These are phyloP conservation scores for Russula foetens DNA, from an alignment of 768 basidiomycete genomes.

Conservation along the genomic window DNA sequence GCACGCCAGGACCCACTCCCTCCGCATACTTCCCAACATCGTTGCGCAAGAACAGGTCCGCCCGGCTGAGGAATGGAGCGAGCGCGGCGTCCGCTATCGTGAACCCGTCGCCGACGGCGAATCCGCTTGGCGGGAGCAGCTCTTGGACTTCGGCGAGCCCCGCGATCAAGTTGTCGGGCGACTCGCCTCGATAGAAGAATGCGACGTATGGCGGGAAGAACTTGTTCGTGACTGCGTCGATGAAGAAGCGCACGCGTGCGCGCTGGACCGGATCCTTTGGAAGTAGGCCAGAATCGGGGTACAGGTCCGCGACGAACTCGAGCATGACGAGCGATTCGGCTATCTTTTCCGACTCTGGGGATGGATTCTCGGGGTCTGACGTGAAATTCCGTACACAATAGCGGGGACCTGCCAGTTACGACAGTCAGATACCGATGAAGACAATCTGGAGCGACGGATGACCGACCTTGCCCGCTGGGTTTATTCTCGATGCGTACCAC, in stretches of 20 bases:
- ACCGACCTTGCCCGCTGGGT: slow-evolving; percentile 54
- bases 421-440: not conserved
- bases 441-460: too few species aligned
- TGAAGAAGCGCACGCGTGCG: slow-evolving; percentile 51
- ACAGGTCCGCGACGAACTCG: slow-evolving; percentile 54
- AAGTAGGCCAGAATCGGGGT: slow-evolving; percentile 36
- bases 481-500: slow-evolving; percentile 59
- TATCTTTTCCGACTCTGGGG: slow-evolving; percentile 47
- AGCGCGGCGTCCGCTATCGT: slow-evolving; percentile 54
- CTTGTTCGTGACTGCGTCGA: slow-evolving; percentile 40
- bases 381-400: slow-evolving; percentile 49
- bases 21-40: slow-evolving; percentile 40
- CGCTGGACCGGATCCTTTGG: slow-evolving; percentile 46
- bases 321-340: slow-evolving; percentile 53
- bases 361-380: slow-evolving; percentile 43
- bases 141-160: slow-evolving; percentile 40
- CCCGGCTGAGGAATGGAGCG: slow-evolving; percentile 47
- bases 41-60: slow-evolving; percentile 34
- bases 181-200: slow-evolving; percentile 29
- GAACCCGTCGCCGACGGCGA: slow-evolving; percentile 34
- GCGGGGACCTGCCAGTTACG: slow-evolving; percentile 41
- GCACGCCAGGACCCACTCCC: slow-evolving; percentile 35
- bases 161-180: slow-evolving; percentile 32
- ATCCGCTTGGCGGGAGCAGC: slow-evolving; percentile 39
- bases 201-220: slow-evolving; percentile 31